phyloP scores from a whole-genome alignment of 2,329 filamentous ascomycete genomes.

The Hymenoscyphus fraxineus region DNA sequence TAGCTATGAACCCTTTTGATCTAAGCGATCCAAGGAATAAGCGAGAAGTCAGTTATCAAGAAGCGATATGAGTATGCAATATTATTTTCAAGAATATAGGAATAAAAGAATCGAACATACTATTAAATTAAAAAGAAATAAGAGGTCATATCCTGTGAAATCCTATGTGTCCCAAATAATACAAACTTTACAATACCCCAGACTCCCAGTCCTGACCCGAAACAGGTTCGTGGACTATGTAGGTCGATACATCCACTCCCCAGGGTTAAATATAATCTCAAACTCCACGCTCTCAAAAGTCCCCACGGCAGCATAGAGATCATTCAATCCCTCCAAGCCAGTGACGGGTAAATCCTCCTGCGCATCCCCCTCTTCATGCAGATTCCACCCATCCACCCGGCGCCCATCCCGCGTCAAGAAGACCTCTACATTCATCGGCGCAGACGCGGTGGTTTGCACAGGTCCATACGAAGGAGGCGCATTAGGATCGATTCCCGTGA shows the following conservation, averaged over 20 bases:
- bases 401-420: constrained; percentile 70
- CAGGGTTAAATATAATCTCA: constrained; percentile 60
- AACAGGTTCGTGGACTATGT: neutral
- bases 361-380: constrained; percentile 70
- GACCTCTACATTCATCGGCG: constrained; percentile 48
- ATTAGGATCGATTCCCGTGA: constrained; percentile 36
- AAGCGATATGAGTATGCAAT: no score
- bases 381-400: constrained; percentile 60
- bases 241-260: constrained; percentile 52
- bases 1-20: no score
- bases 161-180: no score
- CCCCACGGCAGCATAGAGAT: constrained; percentile 68
- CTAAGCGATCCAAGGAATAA: no score
- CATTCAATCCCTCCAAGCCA: constrained; percentile 68
- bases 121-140: neutral
- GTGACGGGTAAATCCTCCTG: constrained; percentile 57
- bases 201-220: no score
- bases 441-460: constrained; percentile 20
- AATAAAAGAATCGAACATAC: neutral
- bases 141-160: neutral
- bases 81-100: no score
- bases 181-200: no score
- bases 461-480: constrained; percentile 32
- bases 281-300: constrained; percentile 65
- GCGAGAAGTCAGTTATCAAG: no score